phyloP scores from a whole-genome alignment of 1,284 basidiomycete genomes.

The Cronartium ribicola region DNA sequence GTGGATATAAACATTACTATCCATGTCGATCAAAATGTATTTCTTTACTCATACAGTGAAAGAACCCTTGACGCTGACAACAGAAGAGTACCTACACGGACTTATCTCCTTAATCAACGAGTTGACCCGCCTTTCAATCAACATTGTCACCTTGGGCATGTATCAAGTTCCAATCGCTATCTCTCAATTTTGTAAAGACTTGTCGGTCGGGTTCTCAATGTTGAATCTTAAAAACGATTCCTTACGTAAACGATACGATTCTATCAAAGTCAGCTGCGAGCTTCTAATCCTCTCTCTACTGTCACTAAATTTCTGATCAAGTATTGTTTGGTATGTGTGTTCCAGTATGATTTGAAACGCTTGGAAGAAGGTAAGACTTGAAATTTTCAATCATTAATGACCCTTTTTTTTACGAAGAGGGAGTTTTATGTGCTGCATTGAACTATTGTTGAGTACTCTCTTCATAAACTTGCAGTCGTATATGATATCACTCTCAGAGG shows the following conservation, averaged over 20 bases:
- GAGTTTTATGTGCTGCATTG: too few relatives aligned
- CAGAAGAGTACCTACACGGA: slow-evolving; percentile 79
- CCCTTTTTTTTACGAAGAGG: too few relatives aligned
- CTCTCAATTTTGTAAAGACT: slow-evolving; percentile 72
- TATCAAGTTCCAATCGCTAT: slow-evolving; percentile 74
- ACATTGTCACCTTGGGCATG: slow-evolving; percentile 73
- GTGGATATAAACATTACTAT: too few relatives aligned
- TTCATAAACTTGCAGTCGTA: neutral
- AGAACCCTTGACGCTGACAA: slow-evolving; percentile 5
- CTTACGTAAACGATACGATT: slow-evolving; percentile 67
- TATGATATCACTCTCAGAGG: neutral
- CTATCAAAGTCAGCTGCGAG: slow-evolving; percentile 28
- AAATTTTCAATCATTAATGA: neutral
- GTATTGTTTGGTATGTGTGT: slow-evolving; percentile 54
- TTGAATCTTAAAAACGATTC: slow-evolving; percentile 83
- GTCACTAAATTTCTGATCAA: slow-evolving; percentile 11
- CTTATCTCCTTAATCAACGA: slow-evolving; percentile 75
- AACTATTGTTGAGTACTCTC: too few relatives aligned
- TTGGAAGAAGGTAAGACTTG: slow-evolving; percentile 71
- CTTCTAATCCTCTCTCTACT: slow-evolving; percentile 39
- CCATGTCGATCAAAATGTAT: too few relatives aligned
- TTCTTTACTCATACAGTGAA: neutral
- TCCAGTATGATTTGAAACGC: slow-evolving; percentile 83
- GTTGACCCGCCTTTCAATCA: slow-evolving; percentile 75
- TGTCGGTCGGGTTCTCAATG: slow-evolving; percentile 77